Base-by-base conservation (phyloP, 495 filamentous ascomycete genomes). In the Lasiosphaeria hispida region DNA sequence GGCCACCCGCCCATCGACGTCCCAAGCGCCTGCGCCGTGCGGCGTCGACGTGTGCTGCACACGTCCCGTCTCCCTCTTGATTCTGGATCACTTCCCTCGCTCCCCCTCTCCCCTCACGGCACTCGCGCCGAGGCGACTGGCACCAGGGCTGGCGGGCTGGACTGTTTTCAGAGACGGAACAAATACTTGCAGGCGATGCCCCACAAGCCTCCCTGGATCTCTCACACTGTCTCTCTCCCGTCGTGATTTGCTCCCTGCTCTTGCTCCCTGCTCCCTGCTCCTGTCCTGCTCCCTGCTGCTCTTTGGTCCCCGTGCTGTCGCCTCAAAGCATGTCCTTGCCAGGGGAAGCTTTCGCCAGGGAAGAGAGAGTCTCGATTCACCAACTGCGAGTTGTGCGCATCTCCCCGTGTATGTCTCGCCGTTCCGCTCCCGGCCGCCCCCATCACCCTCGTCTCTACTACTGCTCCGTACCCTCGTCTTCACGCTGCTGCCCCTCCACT, bases 401-500 rank as follows among this genome's bases (percentile, higher is more conserved):
- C 43, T 35, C 43, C 41, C 41, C 42, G 41, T 37, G 2, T 30
- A 2, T 55, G 53, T 47, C 53, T 55, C 53, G 53, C 53, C 53
- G 41, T 55, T 55, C 53, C 35, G 40, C 53, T 45, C 42, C 53
- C 53, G 41, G 30, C 53, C 53, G 41, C 36, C n/a, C 34, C 35
- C 49, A 19, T 23, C 49, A 40, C 49, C 34, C 15, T 38, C 35
- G 49, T 23, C 18, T 39, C 17, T 35, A 35, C 34, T 36, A n/a
- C 14, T 33, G 14, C 36, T 17, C 8, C 40, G 30, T 17, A 40
- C 42, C 59, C 64, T 57, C 54, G 54, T 60, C 53, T 35, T 63
- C 48, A 53, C 65, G 42, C 51, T 55, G 60, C 49, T 40, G 54
- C 35, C 42, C 45, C 11, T 60, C 34, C 39, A 37, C 41, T 17